Evolutionary conservation across 495 filamentous ascomycete genomes (phyloP).

Genomic region (Penicillium salamii): DNA sequence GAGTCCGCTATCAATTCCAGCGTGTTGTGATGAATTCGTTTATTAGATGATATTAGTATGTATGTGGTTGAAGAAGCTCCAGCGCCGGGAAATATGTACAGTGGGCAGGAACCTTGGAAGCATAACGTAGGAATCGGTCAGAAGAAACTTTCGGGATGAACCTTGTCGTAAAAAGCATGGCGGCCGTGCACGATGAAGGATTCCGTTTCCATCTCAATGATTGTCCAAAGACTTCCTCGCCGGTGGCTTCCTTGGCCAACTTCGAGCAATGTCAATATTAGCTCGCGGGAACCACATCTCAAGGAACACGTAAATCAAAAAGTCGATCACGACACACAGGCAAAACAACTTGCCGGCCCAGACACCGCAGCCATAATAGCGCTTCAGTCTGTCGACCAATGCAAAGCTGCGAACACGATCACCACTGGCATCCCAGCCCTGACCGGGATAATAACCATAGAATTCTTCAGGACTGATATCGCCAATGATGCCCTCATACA

Average conservation of each 20-base stretch:
- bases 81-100: too few species aligned
- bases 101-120: too few species aligned
- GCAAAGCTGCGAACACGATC: slow-evolving; percentile 82
- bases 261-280: slow-evolving; percentile 80
- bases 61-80: too few species aligned
- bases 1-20: too few species aligned
- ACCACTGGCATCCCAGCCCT: slow-evolving; percentile 64
- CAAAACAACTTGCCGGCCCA: slow-evolving; percentile 97
- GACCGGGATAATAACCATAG: slow-evolving; percentile 69
- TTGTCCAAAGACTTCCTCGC: slow-evolving; percentile 8
- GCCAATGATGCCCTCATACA: slow-evolving; percentile 88
- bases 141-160: too few species aligned
- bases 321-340: slow-evolving; percentile 90
- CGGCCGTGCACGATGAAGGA: too few species aligned
- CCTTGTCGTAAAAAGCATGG: too few species aligned
- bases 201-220: neutral
- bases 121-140: too few species aligned
- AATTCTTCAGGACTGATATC: slow-evolving; percentile 81
- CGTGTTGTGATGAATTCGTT: too few species aligned
- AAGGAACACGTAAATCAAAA: slow-evolving; percentile 78
- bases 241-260: slow-evolving; percentile 77
- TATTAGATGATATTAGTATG: too few species aligned
- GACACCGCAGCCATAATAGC: slow-evolving; percentile 99
- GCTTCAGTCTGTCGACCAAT: slow-evolving; percentile 88
- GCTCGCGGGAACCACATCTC: slow-evolving; percentile 84